Percentiles rank a stretch among this genome's conserved stretches.
phyloP scores from a whole-genome alignment of 2,329 filamentous ascomycete species.

The Madurella fahalii region DNA sequence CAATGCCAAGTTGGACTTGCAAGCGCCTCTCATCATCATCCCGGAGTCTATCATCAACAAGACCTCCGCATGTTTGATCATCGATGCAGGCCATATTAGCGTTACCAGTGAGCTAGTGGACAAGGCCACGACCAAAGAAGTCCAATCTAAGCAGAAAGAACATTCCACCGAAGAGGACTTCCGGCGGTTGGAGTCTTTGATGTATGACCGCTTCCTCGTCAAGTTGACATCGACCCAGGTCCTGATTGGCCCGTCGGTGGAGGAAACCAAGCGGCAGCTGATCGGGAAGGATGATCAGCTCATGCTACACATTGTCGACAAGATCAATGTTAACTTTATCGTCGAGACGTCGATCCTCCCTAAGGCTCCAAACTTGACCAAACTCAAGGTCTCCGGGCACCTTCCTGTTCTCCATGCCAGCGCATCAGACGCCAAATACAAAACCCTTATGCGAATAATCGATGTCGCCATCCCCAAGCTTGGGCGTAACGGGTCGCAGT shows the following conservation, averaged over 20 bases:
- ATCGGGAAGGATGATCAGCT: conserved; percentile 62
- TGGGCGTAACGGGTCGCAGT: conserved; percentile 41
- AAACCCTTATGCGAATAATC: conserved; percentile 91
- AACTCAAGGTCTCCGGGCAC: conserved; percentile 85
- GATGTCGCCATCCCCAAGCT: conserved; percentile 92
- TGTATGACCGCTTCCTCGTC: conserved; percentile 96
- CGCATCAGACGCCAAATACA: conserved; percentile 94
- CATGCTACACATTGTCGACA: conserved; percentile 85
- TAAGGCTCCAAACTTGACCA: conserved; percentile 88
- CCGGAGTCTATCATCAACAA: conserved; percentile 84
- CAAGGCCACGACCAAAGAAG: conserved; percentile 79
- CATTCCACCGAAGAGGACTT: conserved; percentile 87
- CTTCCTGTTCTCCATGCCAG: conserved; percentile 88
- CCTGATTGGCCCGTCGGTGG: conserved; percentile 88
- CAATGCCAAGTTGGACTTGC: conserved; percentile 91
- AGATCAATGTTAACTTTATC: conserved; percentile 95
- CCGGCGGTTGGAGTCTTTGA: conserved; percentile 79
- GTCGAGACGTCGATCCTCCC: conserved; percentile 97
- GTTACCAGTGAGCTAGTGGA: conserved; percentile 93
- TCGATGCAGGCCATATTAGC: conserved; percentile 94
- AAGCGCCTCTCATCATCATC: conserved; percentile 93
- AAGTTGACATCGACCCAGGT: conserved; percentile 94
- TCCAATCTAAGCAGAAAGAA: conserved; percentile 86
- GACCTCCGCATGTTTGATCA: conserved; percentile 80
- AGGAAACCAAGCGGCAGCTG: conserved; percentile 81